A percentile compares a stretch with the other conserved stretches of the same genome.
Conservation (phyloP, 1,284 basidiomycete genomes). For the Ceratobasidium sp. region DNA sequence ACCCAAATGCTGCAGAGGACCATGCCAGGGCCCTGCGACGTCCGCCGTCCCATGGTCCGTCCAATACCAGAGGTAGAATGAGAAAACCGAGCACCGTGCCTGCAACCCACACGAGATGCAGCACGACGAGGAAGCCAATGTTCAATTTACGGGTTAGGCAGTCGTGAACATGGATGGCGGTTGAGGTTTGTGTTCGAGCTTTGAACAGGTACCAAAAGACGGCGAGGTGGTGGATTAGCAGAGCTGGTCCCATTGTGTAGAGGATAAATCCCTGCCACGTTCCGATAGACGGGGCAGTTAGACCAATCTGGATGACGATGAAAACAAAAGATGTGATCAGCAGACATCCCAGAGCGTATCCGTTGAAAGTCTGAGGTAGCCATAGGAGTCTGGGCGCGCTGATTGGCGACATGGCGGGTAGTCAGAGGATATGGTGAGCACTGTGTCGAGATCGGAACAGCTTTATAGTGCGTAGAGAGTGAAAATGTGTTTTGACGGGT, state of each 20-base stretch:
- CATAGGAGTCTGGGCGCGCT: not conserved
- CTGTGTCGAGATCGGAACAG: no score
- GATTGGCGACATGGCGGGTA: not conserved
- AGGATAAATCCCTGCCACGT: not conserved
- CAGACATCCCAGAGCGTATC: not conserved
- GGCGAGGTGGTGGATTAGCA: not conserved
- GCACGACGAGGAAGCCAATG: not conserved
- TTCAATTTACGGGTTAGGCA: not conserved
- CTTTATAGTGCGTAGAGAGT: no score
- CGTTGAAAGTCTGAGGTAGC: not conserved
- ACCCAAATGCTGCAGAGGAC: not conserved
- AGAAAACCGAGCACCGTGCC: not conserved
- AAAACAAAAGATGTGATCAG: not conserved
- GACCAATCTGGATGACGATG: not conserved
- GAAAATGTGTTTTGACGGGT: not conserved
- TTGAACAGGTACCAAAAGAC: not conserved
- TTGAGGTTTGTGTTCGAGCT: not conserved
- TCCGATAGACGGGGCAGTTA: not conserved
- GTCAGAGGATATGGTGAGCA: no score
- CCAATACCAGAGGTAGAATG: not conserved
- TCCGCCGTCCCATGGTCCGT: not conserved
- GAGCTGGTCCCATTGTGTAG: not conserved
- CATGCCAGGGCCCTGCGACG: not conserved
- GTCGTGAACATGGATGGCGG: not conserved
- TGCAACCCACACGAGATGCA: not conserved